Conservation (phyloP, 768 basidiomycete genomes). For the Auriscalpium orientale region DNA sequence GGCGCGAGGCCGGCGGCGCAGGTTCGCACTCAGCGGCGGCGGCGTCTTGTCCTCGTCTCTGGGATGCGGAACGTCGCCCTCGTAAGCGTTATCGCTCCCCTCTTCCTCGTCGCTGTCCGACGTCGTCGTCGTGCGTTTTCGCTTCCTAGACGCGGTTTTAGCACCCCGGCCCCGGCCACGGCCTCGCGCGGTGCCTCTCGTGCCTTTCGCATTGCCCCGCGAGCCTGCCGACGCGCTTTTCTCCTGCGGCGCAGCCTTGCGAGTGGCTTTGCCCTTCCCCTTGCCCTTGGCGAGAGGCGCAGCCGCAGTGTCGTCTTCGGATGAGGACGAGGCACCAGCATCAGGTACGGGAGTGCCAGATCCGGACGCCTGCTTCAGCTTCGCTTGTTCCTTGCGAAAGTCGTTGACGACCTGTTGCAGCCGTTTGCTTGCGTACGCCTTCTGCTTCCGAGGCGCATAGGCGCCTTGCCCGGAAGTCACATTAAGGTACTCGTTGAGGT, state of each 20-base stretch:
- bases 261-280: neutral
- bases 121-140: slow-evolving; percentile 8
- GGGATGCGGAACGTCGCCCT: neutral
- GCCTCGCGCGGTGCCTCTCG: slow-evolving; percentile 2
- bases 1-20: slow-evolving; percentile 4
- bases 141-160: slow-evolving; percentile 11
- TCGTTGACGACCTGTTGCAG: slow-evolving; percentile 82
- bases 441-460: slow-evolving; percentile 69
- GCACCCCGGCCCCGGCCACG: slow-evolving; percentile 6
- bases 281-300: neutral
- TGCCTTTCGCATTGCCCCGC: neutral
- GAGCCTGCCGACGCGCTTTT: neutral
- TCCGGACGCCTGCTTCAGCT: slow-evolving; percentile 6
- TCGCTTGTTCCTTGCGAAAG: slow-evolving; percentile 48
- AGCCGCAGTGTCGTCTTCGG: neutral
- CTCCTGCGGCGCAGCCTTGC: neutral
- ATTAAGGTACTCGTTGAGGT: slow-evolving; percentile 70
- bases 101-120: slow-evolving; percentile 1
- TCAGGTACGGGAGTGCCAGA: neutral
- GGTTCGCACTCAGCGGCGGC: slow-evolving; percentile 13
- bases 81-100: neutral
- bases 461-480: slow-evolving; percentile 58
- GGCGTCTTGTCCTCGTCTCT: slow-evolving; percentile 13
- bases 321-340: neutral
- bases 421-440: slow-evolving; percentile 80